Percentiles rank a stretch among this genome's conserved stretches.
phyloP scores from a whole-genome alignment of 163 green algal species.

The Prototheca wickerhamii region DNA sequence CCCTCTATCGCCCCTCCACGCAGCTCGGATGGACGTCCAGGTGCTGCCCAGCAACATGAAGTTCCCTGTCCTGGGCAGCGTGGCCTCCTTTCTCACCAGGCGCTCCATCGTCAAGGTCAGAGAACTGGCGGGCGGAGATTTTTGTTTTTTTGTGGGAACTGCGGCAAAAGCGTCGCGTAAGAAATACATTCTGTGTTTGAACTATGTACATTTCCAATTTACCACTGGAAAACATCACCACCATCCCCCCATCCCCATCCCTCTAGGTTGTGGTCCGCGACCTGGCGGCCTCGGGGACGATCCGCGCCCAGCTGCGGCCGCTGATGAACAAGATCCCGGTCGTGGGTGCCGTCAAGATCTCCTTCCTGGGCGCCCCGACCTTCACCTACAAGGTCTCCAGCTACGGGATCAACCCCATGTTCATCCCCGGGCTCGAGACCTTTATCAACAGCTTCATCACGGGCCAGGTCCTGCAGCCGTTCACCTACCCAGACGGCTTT shows the following conservation, averaged over 20 bases:
- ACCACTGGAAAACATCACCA: background rate
- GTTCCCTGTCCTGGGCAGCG: constrained; percentile 2
- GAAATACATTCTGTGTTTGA: no score
- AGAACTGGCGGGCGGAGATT: no score
- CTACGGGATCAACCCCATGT: constrained; percentile 20
- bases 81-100: background rate
- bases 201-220: no score
- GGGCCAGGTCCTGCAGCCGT: constrained; percentile 23
- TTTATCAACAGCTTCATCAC: constrained; percentile 32
- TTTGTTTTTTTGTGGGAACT: no score
- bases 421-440: constrained; percentile 40
- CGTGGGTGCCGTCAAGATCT: constrained; percentile 14
- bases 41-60: background rate
- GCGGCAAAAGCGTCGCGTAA: no score
- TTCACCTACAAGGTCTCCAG: constrained; percentile 18
- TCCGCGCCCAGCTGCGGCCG: constrained; percentile 19
- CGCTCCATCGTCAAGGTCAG: constrained; percentile 8
- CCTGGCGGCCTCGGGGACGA: constrained; percentile 14
- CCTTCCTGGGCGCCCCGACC: constrained; percentile 15
- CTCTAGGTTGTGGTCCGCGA: constrained; percentile 19
- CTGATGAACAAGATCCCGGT: constrained; percentile 27
- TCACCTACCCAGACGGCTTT: constrained; percentile 28
- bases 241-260: background rate
- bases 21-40: constrained; percentile 8
- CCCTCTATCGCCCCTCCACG: no score